These are phyloP conservation scores for Verbena officinalis DNA, from an alignment of 257 asterid species.

Conservation along the genomic window DNA sequence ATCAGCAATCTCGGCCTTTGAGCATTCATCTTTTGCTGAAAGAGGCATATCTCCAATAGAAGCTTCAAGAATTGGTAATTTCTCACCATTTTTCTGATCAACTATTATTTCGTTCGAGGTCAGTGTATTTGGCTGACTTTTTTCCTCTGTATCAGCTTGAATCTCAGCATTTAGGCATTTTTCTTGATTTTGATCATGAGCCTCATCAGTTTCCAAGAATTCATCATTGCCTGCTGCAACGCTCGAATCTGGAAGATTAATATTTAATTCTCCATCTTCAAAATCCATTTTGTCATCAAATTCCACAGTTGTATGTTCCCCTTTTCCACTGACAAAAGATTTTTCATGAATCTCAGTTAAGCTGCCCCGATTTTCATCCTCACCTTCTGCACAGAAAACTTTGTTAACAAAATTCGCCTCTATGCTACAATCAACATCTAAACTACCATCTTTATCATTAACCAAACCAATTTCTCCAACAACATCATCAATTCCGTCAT, in stretches of 20 bases:
- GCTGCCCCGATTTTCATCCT: constrained; percentile 30
- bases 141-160: constrained; percentile 26
- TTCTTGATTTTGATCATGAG: constrained; percentile 22
- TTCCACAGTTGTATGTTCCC: constrained; percentile 46
- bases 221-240: constrained; percentile 35
- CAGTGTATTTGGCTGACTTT: constrained; percentile 20
- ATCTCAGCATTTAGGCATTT: constrained; percentile 21
- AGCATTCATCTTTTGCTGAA: constrained; percentile 19
- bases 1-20: constrained; percentile 35
- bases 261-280: constrained; percentile 30
- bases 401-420: constrained; percentile 30
- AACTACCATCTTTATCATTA: constrained; percentile 8
- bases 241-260: constrained; percentile 33
- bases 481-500: constrained; percentile 12
- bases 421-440: constrained; percentile 18
- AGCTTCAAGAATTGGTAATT: constrained; percentile 31
- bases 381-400: constrained; percentile 29
- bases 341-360: constrained; percentile 17
- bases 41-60: constrained; percentile 24
- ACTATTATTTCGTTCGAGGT: constrained; percentile 27
- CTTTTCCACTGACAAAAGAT: constrained; percentile 36
- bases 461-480: not conserved
- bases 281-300: constrained; percentile 46
- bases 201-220: constrained; percentile 29
- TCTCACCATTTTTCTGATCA: constrained; percentile 31